Conservation (phyloP, 2,329 filamentous ascomycete species). For the Ascochyta clinopodiicola region DNA sequence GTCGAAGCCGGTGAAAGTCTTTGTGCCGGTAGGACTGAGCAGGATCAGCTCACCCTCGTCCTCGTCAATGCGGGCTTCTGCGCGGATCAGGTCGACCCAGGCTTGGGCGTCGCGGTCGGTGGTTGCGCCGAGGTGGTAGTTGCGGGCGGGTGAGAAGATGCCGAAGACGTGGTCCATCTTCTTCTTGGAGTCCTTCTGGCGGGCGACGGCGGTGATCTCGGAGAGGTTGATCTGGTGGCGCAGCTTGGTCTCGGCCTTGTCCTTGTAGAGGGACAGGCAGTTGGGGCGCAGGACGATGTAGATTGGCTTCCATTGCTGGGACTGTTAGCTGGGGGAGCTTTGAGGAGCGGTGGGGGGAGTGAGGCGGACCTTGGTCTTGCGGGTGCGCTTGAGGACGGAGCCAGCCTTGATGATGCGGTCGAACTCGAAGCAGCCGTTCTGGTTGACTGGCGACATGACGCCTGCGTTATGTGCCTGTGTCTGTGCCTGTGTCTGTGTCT, state of each 20-base stretch:
- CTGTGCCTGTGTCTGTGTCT: conserved; percentile 17
- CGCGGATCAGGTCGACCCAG: conserved; percentile 84
- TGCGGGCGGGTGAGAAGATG: conserved; percentile 87
- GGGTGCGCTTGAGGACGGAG: conserved; percentile 83
- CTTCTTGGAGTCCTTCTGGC: conserved; percentile 87
- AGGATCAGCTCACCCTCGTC: conserved; percentile 85
- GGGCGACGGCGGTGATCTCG: conserved; percentile 88
- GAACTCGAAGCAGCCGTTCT: conserved; percentile 95
- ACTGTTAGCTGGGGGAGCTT: conserved; percentile 12
- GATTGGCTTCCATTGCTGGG: conserved; percentile 85
- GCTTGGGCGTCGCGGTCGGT: conserved; percentile 77
- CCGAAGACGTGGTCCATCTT: conserved; percentile 89
- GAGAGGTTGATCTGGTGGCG: conserved; percentile 86
- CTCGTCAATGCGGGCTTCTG: conserved; percentile 82
- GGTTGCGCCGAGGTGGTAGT: conserved; percentile 85
- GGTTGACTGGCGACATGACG: conserved; percentile 83
- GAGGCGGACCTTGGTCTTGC: conserved; percentile 81
- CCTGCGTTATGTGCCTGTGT: conserved; percentile 49
- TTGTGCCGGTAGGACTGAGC: conserved; percentile 67
- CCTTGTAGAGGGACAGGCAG: conserved; percentile 89
- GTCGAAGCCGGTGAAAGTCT: conserved; percentile 53
- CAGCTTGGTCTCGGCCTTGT: conserved; percentile 86
- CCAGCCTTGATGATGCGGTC: conserved; percentile 92
- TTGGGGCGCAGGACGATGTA: conserved; percentile 91
- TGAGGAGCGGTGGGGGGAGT: neutral